Conservation (phyloP, 106 monocot genomes). For the Platanthera guangdongensis region DNA sequence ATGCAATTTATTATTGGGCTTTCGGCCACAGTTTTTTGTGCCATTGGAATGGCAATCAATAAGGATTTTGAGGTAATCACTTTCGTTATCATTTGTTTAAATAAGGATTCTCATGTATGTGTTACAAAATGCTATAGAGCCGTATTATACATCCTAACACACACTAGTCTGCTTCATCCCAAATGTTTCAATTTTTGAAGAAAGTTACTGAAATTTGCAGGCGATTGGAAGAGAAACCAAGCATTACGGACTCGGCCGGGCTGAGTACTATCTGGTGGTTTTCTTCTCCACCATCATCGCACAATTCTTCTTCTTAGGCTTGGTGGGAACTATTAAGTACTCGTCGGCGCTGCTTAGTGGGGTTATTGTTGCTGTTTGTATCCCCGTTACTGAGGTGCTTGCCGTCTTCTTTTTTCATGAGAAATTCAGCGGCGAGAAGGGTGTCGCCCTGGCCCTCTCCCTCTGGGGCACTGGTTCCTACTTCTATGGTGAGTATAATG, state of each 20-base stretch:
- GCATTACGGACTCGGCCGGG: slow-evolving; percentile 30
- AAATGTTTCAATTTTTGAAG: not conserved
- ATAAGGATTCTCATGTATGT: no score
- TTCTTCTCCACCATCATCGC: slow-evolving; percentile 21
- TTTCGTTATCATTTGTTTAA: not conserved
- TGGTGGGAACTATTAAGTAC: slow-evolving; percentile 43
- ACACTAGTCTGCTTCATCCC: not conserved
- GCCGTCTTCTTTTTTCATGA: slow-evolving; percentile 44
- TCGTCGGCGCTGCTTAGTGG: slow-evolving; percentile 56
- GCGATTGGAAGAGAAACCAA: slow-evolving; percentile 39
- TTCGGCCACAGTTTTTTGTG: slow-evolving; percentile 21
- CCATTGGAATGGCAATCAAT: slow-evolving; percentile 21
- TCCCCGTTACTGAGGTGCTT: slow-evolving; percentile 51
- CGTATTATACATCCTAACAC: no score
- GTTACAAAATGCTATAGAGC: not conserved
- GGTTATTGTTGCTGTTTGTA: slow-evolving; percentile 34
- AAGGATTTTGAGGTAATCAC: slow-evolving; percentile 19
- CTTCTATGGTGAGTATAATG: slow-evolving; percentile 41
- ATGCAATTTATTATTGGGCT: slow-evolving; percentile 15
- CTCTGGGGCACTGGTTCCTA: slow-evolving; percentile 54
- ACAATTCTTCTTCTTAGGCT: slow-evolving; percentile 46
- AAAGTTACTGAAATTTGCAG: slow-evolving; percentile 9
- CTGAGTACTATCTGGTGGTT: slow-evolving; percentile 49
- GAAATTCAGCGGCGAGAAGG: slow-evolving; percentile 36
- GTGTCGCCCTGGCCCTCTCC: slow-evolving; percentile 41